These are phyloP conservation scores for Mortierella polycephala DNA, from an alignment of 371 early-diverging fungal genomes.

Conservation along the genomic window DNA sequence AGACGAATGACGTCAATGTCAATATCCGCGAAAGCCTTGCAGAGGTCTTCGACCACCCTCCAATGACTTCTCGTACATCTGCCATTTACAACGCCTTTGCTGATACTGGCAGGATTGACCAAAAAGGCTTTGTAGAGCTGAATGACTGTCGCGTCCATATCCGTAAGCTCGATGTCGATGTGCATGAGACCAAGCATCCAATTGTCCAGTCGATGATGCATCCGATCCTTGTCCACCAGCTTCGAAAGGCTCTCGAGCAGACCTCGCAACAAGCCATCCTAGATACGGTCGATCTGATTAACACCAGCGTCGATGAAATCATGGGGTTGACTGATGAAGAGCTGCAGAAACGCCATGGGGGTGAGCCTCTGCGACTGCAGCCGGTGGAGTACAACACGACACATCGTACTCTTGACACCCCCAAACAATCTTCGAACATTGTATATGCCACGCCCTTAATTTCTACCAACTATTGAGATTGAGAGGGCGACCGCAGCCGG, in stretches of 20 bases:
- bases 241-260: slow-evolving; percentile 33
- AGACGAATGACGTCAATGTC: not conserved
- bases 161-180: slow-evolving; percentile 17
- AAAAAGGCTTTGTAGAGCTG: slow-evolving; percentile 13
- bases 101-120: not conserved
- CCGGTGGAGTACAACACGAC: not conserved
- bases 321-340: slow-evolving; percentile 17
- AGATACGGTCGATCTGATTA: slow-evolving; percentile 16
- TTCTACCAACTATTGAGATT: no score
- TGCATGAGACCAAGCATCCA: slow-evolving; percentile 29
- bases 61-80: not conserved
- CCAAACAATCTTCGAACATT: not conserved
- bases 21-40: no score
- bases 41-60: no score
- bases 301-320: slow-evolving; percentile 21
- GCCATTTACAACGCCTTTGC: not conserved
- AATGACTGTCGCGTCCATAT: slow-evolving; percentile 23
- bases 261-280: slow-evolving; percentile 12
- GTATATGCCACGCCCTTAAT: not conserved
- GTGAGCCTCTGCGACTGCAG: not conserved
- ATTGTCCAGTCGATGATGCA: slow-evolving; percentile 15
- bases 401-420: not conserved
- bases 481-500: no score
- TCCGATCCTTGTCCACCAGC: slow-evolving; percentile 12
- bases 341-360: slow-evolving; percentile 8